Conservation (phyloP, 306 rosid species). For the Glycine tomentella region DNA sequence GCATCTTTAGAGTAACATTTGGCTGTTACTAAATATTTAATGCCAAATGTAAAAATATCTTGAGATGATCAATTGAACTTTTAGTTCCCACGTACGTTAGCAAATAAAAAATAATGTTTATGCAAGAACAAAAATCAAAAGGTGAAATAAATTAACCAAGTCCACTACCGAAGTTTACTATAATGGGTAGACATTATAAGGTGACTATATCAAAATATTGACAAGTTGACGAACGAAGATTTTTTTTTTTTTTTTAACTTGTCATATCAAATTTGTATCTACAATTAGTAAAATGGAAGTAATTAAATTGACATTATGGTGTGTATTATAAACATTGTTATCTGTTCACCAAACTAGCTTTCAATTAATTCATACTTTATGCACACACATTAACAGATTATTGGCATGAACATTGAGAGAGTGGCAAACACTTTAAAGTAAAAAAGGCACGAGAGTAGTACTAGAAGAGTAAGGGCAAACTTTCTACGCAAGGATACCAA, state of each 20-base stretch:
- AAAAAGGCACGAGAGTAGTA: neutral
- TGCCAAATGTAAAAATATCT: constrained; percentile 15
- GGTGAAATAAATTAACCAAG: neutral
- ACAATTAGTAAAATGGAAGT: constrained; percentile 33
- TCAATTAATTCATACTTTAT: neutral
- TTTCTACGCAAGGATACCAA: constrained; percentile 24
- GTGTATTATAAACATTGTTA: neutral
- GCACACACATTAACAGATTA: neutral
- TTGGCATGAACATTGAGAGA: constrained; percentile 2
- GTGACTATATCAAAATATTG: neutral
- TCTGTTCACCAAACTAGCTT: constrained; percentile 31
- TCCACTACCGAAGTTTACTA: constrained; percentile 35
- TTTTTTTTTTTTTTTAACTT: neutral
- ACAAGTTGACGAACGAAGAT: constrained; percentile 19
- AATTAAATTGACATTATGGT: neutral
- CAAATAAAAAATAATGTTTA: neutral
- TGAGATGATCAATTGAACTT: neutral
- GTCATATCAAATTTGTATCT: constrained; percentile 25
- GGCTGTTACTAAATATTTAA: neutral
- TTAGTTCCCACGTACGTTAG: neutral
- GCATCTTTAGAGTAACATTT: neutral
- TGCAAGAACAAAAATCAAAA: neutral
- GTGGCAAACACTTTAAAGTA: constrained; percentile 14
- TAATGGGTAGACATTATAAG: constrained; percentile 44
- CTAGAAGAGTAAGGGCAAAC: neutral